Percentiles rank a stretch among this genome's conserved stretches.
These are phyloP conservation scores for Xerocomus tenax DNA, from an alignment of 1,284 basidiomycete species.

Conservation along the genomic window DNA sequence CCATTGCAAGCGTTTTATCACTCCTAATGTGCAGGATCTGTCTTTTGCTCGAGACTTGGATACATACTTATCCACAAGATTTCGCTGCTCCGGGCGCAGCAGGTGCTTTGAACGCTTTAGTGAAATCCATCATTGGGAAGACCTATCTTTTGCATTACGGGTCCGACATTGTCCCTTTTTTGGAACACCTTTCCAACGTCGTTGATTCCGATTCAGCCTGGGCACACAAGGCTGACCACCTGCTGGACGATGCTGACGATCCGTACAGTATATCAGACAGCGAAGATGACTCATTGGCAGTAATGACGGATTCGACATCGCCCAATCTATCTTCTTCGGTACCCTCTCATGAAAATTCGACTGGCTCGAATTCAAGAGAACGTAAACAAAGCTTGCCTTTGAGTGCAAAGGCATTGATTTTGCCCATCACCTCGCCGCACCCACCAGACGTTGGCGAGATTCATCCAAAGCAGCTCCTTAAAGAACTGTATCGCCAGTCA, in stretches of 20 bases:
- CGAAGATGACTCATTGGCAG: constrained; percentile 33
- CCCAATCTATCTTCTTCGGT: constrained; percentile 16
- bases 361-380: constrained; percentile 36
- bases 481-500: constrained; percentile 50
- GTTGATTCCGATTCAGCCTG: constrained; percentile 60
- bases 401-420: constrained; percentile 35
- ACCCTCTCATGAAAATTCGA: constrained; percentile 21
- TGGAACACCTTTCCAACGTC: constrained; percentile 54
- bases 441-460: constrained; percentile 23
- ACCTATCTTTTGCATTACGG: constrained; percentile 74
- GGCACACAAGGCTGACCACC: constrained; percentile 56
- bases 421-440: constrained; percentile 15
- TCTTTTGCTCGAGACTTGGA: constrained; percentile 66
- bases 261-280: constrained; percentile 46
- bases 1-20: constrained; percentile 5
- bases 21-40: constrained; percentile 53
- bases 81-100: constrained; percentile 66
- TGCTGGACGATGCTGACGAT: constrained; percentile 56
- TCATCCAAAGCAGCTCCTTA: constrained; percentile 49
- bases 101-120: constrained; percentile 62
- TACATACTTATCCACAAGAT: constrained; percentile 61
- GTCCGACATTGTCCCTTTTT: constrained; percentile 67
- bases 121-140: constrained; percentile 68
- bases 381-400: constrained; percentile 59
- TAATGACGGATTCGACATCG: constrained; percentile 18